Evolutionary conservation across 2,329 filamentous ascomycete genomes (phyloP).

Genomic region (Intubia oerlemansii): DNA sequence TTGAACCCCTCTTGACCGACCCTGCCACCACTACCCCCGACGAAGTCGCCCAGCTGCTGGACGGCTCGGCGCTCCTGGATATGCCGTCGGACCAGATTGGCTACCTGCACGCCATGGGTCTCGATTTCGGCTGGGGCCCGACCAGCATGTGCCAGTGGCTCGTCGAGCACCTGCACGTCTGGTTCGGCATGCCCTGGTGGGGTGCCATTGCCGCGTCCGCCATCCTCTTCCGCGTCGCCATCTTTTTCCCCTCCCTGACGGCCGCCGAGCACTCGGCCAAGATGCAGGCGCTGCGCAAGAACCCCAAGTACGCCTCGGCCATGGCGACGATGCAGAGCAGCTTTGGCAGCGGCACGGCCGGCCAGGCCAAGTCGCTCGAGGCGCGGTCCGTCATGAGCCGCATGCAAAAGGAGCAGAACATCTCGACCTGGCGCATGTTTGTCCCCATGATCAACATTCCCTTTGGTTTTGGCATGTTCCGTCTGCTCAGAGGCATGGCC

Average conservation of each 20-base stretch:
- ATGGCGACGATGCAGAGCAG: constrained; percentile 21
- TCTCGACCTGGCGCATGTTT: constrained; percentile 27
- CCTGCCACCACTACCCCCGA: no score
- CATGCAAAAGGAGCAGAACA: constrained; percentile 32
- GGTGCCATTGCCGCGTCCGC: constrained; percentile 46
- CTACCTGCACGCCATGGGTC: constrained; percentile 59
- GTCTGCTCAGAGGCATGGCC: constrained; percentile 52
- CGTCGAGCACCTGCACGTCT: constrained; percentile 69
- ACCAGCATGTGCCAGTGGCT: constrained; percentile 52
- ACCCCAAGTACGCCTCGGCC: constrained; percentile 26
- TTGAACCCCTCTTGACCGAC: no score
- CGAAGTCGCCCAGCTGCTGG: constrained; percentile 11
- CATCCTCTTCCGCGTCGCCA: constrained; percentile 36
- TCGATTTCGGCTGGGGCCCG: constrained; percentile 74
- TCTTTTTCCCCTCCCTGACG: constrained; percentile 44
- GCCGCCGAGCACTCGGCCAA: constrained; percentile 41
- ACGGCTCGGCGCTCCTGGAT: constrained; percentile 24
- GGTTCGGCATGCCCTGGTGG: constrained; percentile 62
- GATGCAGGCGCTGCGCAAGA: constrained; percentile 23
- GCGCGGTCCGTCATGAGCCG: constrained; percentile 21
- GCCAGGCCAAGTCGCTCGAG: constrained; percentile 25
- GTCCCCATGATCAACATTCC: constrained; percentile 38
- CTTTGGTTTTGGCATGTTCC: constrained; percentile 63
- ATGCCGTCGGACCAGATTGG: constrained; percentile 55
- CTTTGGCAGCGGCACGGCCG: constrained; percentile 14